Percentiles rank a stretch among this genome's conserved stretches.
Evolutionary conservation across 768 basidiomycete species (phyloP).

Genomic region (Suillus luteus): DNA sequence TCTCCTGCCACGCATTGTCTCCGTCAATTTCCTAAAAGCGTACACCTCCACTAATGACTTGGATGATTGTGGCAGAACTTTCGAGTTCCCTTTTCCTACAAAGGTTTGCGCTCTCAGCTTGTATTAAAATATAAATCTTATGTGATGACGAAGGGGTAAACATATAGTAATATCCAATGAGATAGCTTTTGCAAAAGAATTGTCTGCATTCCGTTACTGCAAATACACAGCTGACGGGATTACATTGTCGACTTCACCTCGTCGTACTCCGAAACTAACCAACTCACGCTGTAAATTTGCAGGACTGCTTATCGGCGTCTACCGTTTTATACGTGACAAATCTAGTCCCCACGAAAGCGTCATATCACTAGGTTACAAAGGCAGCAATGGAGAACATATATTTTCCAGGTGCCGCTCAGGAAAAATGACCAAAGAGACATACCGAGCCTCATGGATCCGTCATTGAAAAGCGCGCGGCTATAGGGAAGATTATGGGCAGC

Average conservation of each 20-base stretch:
- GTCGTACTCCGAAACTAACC: neutral
- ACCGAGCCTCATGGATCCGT: too few relatives aligned
- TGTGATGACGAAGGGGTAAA: neutral
- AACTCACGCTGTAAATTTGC: neutral
- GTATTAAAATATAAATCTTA: neutral
- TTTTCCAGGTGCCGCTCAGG: conserved; percentile 38
- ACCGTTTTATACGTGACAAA: neutral
- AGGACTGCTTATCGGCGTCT: neutral
- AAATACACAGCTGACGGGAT: neutral
- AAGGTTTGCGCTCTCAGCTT: neutral
- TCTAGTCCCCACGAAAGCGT: neutral
- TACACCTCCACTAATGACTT: neutral
- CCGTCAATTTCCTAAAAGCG: neutral
- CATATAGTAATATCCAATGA: neutral
- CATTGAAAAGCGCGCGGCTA: too few relatives aligned
- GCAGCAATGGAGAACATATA: conserved; percentile 24
- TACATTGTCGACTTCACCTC: neutral
- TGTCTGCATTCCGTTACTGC: neutral
- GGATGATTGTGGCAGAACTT: neutral
- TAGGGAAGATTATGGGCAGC: too few relatives aligned
- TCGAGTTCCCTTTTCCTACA: neutral
- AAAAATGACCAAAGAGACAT: conserved; percentile 18
- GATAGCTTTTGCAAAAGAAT: neutral
- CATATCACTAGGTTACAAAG: neutral
- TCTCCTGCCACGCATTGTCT: neutral